Evolutionary conservation across 768 basidiomycete genomes (phyloP), one percentile per base, ranked within the genome.

Genomic region (Pleurotus platypus): DNA sequence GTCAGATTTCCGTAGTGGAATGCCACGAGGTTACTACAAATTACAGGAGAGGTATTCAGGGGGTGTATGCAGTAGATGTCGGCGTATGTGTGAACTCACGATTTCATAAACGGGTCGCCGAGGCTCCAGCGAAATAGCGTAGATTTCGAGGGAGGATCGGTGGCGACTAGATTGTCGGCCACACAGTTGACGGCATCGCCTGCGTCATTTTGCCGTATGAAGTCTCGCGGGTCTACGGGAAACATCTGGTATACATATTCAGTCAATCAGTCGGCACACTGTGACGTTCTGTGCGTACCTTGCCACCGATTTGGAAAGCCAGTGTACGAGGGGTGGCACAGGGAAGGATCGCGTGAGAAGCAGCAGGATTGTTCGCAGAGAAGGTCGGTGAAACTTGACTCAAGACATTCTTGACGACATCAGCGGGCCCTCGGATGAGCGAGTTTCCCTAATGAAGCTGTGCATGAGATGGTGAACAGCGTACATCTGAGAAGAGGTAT

Each of bases 1-100:
- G 82, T 84, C 51, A 89, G 71, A 66, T 89, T 88, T 12, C 88
- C 88, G 62, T 85, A 89, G 68, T 89, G 78, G 64, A 89, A 89
- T 13, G 81, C 82, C 22, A 81, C 81, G 16, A 88, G 69, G 37
- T 78, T 84, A 5, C 88, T 87, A 49, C 9, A 18, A 45, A 15
- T 35, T 35, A 47, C 37, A 35, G 35, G 9, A 3, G 12, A 38
- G 40, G 16, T 39, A 22, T 12, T 47, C 18, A 30, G 22, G n/a
- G 43, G 22, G n/a, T 15, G 16, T 16, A 30, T 35, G 47, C 30
- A 22, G 37, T 6, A 51, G 37, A 57, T 56, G 40, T 35, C 30
- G 9, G 30, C 3, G 30, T 3, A 3, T 35, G 9, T 30, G 15
- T 26, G 30, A 15, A 77, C 87, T 51, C 61, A 88, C 88, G 85